Evolutionary conservation across 257 asterid genomes (phyloP).

Genomic region (Datura wrightii): DNA sequence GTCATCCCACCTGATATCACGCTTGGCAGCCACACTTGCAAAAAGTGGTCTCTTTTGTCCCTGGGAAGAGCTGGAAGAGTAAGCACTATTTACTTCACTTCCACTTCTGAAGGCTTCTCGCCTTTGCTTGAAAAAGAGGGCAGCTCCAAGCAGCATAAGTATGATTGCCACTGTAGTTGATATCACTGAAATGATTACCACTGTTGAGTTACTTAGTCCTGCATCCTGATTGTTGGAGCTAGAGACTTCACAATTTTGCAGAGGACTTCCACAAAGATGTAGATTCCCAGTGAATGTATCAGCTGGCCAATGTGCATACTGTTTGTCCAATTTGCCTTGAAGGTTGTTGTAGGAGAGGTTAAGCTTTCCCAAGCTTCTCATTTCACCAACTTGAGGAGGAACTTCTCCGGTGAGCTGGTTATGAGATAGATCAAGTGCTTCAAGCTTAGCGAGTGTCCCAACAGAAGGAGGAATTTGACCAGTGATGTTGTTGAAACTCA

Average conservation of each 20-base stretch:
- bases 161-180: slow-evolving; percentile 53
- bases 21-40: slow-evolving; percentile 53
- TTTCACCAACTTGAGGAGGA: slow-evolving; percentile 70
- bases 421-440: slow-evolving; percentile 80
- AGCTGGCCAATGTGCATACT: slow-evolving; percentile 77
- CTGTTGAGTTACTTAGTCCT: slow-evolving; percentile 51
- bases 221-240: slow-evolving; percentile 35
- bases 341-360: slow-evolving; percentile 81
- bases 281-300: slow-evolving; percentile 67
- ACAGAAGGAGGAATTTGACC: slow-evolving; percentile 71
- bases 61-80: slow-evolving; percentile 72
- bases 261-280: slow-evolving; percentile 83
- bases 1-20: slow-evolving; percentile 75
- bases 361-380: slow-evolving; percentile 82
- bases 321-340: slow-evolving; percentile 67
- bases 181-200: slow-evolving; percentile 70
- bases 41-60: slow-evolving; percentile 69
- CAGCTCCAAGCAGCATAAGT: slow-evolving; percentile 65
- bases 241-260: slow-evolving; percentile 52
- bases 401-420: slow-evolving; percentile 67
- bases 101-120: slow-evolving; percentile 57
- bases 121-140: slow-evolving; percentile 64
- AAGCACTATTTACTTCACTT: slow-evolving; percentile 50
- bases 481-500: slow-evolving; percentile 76
- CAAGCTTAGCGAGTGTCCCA: slow-evolving; percentile 71